Evolutionary conservation across 768 basidiomycete genomes (phyloP).

Genomic region (Kwoniella sp.): DNA sequence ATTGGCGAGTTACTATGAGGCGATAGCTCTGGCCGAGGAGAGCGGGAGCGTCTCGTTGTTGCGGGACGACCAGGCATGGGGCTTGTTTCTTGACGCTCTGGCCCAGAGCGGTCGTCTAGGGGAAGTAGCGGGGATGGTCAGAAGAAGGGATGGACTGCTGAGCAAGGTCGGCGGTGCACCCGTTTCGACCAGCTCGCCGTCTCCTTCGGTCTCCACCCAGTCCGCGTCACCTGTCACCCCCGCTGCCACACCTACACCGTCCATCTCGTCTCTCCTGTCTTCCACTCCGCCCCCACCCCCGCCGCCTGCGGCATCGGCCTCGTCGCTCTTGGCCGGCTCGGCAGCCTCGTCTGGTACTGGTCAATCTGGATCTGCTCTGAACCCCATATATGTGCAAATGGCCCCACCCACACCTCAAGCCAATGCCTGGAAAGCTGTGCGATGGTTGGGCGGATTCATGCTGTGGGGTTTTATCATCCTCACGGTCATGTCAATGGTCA

Average conservation of each 20-base stretch:
- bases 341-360: slow-evolving; percentile 56
- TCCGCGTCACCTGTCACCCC: not conserved
- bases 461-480: slow-evolving; percentile 56
- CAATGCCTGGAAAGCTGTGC: slow-evolving; percentile 30
- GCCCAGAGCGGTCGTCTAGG: slow-evolving; percentile 37
- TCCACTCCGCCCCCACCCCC: not conserved
- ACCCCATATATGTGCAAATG: slow-evolving; percentile 46
- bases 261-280: not conserved
- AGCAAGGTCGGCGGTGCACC: not conserved
- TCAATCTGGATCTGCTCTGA: slow-evolving; percentile 36
- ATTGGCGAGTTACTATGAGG: slow-evolving; percentile 35
- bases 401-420: slow-evolving; percentile 34
- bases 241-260: not conserved
- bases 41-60: slow-evolving; percentile 21
- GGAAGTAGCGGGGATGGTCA: slow-evolving; percentile 59
- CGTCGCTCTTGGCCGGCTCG: slow-evolving; percentile 55
- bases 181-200: not conserved
- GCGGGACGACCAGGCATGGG: slow-evolving; percentile 23
- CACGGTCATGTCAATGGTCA: slow-evolving; percentile 77
- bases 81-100: slow-evolving; percentile 21
- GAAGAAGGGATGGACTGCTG: slow-evolving; percentile 58
- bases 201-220: not conserved
- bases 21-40: slow-evolving; percentile 26
- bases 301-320: not conserved
- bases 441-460: slow-evolving; percentile 31